phyloP scores from a whole-genome alignment of 768 basidiomycete genomes.

The Russula brevipes region DNA sequence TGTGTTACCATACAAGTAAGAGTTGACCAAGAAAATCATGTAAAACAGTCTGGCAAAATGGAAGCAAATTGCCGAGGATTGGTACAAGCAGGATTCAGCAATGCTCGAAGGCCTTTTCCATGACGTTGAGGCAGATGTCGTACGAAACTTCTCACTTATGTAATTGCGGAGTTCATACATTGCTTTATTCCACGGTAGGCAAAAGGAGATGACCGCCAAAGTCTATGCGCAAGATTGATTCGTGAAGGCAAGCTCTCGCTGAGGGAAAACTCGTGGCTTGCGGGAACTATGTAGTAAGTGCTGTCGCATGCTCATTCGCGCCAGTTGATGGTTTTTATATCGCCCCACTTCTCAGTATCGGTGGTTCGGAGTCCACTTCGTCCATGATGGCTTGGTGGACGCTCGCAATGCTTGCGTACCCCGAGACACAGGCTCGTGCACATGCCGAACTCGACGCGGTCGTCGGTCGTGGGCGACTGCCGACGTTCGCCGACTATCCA shows the following conservation, averaged over 20 bases:
- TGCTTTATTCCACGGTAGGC: background rate
- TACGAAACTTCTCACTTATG: too few relatives aligned
- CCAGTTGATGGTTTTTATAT: background rate
- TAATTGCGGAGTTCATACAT: background rate
- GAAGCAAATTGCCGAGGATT: too few relatives aligned
- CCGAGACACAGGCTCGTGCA: slow-evolving; percentile 2
- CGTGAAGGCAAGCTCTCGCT: background rate
- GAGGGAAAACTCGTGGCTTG: slow-evolving; percentile 7
- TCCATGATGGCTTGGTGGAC: slow-evolving; percentile 1
- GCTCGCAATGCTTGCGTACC: slow-evolving; percentile 2
- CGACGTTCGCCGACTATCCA: too few relatives aligned
- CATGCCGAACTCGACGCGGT: slow-evolving; percentile 11
- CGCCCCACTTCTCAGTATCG: background rate
- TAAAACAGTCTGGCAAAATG: too few relatives aligned
- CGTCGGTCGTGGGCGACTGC: background rate
- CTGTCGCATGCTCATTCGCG: background rate
- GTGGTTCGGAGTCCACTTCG: background rate
- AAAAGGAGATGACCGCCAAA: background rate
- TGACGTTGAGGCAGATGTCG: too few relatives aligned
- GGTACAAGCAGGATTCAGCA: too few relatives aligned
- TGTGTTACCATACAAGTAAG: background rate
- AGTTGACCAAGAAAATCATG: background rate
- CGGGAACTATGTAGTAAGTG: slow-evolving; percentile 10
- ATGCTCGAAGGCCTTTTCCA: too few relatives aligned
- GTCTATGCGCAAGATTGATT: slow-evolving; percentile 6